Base-by-base conservation (phyloP, 129 eudicot species). In the Chrysanthemum makinoi region DNA sequence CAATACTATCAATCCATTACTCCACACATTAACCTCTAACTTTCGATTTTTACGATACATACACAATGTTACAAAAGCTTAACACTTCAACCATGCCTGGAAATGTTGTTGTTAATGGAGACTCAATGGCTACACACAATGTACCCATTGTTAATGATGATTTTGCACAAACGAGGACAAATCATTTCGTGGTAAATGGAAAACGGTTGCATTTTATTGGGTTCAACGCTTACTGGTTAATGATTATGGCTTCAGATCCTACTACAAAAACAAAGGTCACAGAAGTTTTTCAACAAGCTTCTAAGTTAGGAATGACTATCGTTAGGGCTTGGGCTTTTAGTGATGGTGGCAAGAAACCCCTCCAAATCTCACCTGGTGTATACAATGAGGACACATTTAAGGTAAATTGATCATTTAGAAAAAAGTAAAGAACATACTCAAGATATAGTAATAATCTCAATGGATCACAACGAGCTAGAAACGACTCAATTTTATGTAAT, bases 341-440 rank as follows among this genome's bases (percentile, higher is more conserved):
- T 54, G 60, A 54, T 16, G 60, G 60, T 54, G 60, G 60, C 20
- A 54, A n/a, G 20, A 54, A 54, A 54, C 60, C 60, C 19, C 19
- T 54, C 17, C 60, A 54, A 54, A 54, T 8, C 60, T 54, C 60
- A 2, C 60, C 60, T n/a, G 60, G 60, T 54, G 19, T 15, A 14
- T 54, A 54, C 60, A 54, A 54, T n/a, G 60, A 54, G 19, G 60
- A 13, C 60, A 54, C 17, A 20, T 54, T 54, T 54, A 3, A 54
- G 20, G 60, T 54, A 26, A 14, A n/a, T 15, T 54, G 8, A 54
- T 54, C 8, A 54, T 49, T 10, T 49, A 4, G 13, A 54, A 3
- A 3, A 54, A 54, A 7, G 19, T 9, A 49, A 49, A 49, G 14
- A 49, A 10, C 14, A 49, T 49, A 49, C 53, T 49, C 12, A 6